phyloP scores from a whole-genome alignment of 2,329 filamentous ascomycete genomes.

The Pseudocercospora cruenta region DNA sequence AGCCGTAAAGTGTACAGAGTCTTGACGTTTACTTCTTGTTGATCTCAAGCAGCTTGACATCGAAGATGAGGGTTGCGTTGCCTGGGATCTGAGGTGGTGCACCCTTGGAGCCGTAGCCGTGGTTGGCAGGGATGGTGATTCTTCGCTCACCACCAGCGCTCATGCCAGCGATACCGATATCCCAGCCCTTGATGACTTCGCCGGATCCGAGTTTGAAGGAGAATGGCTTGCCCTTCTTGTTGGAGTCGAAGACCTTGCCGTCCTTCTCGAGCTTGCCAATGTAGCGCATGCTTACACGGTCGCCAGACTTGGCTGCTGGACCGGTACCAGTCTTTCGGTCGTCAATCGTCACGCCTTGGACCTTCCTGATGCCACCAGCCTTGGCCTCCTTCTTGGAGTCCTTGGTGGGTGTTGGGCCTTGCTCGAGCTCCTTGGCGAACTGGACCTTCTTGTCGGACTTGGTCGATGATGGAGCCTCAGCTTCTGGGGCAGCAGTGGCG shows the following conservation, averaged over 20 bases:
- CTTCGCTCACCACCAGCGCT: slow-evolving; percentile 89
- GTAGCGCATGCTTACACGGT: slow-evolving; percentile 92
- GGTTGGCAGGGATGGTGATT: slow-evolving; percentile 81
- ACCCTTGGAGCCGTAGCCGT: slow-evolving; percentile 84
- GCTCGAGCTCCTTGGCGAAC: slow-evolving; percentile 98
- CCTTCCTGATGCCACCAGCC: slow-evolving; percentile 71
- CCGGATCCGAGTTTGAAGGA: slow-evolving; percentile 91
- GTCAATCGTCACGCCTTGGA: slow-evolving; percentile 89
- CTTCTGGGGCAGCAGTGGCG: slow-evolving; percentile 55
- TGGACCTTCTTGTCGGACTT: slow-evolving; percentile 92
- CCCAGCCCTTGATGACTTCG: slow-evolving; percentile 99
- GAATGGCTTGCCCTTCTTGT: slow-evolving; percentile 99
- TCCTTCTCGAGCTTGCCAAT: slow-evolving; percentile 90
- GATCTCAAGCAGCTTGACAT: slow-evolving; percentile 61
- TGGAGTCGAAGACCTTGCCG: slow-evolving; percentile 94
- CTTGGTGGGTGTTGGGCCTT: slow-evolving; percentile 81
- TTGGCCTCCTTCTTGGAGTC: slow-evolving; percentile 47
- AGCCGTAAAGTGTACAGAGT: neutral
- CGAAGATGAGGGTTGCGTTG: slow-evolving; percentile 91
- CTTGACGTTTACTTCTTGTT: slow-evolving; percentile 32
- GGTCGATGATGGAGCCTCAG: slow-evolving; percentile 52
- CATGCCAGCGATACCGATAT: slow-evolving; percentile 92
- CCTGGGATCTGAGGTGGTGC: slow-evolving; percentile 79
- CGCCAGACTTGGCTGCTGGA: slow-evolving; percentile 83
- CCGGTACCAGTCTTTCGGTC: slow-evolving; percentile 92